phyloP scores from a whole-genome alignment of 805 yeast genomes.

The Starmerella lactis-condensi region DNA sequence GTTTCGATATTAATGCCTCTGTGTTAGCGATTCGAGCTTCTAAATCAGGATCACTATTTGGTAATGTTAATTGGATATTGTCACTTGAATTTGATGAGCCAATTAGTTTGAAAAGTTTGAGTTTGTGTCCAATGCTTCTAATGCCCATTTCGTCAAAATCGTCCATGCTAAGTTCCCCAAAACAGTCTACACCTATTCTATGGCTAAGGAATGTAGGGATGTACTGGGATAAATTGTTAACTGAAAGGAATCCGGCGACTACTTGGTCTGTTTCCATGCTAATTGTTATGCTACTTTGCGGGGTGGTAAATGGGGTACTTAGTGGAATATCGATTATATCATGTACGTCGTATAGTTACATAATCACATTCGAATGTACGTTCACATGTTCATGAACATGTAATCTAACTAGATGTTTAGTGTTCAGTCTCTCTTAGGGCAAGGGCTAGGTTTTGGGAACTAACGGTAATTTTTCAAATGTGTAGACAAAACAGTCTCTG shows the following conservation, averaged over 20 bases:
- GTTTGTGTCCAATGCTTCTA: slow-evolving; percentile 33
- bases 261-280: background rate
- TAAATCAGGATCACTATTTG: too few species aligned
- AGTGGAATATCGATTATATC: background rate
- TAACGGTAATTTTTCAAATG: too few species aligned
- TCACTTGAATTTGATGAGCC: too few species aligned
- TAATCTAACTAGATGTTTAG: too few species aligned
- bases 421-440: too few species aligned
- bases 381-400: background rate
- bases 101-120: slow-evolving; percentile 41
- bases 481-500: too few species aligned
- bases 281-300: too few species aligned
- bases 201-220: slow-evolving; percentile 30
- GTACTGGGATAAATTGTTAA: slow-evolving; percentile 12
- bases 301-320: background rate
- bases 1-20: too few species aligned
- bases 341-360: background rate
- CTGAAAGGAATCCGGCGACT: background rate
- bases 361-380: background rate
- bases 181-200: slow-evolving; percentile 52
- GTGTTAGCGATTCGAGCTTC: too few species aligned
- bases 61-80: too few species aligned
- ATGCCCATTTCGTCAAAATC: slow-evolving; percentile 64
- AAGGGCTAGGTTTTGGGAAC: too few species aligned
- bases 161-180: slow-evolving; percentile 47